These are phyloP conservation scores for Hortaea sp. DNA, from an alignment of 2,329 filamentous ascomycete species.

Conservation along the genomic window DNA sequence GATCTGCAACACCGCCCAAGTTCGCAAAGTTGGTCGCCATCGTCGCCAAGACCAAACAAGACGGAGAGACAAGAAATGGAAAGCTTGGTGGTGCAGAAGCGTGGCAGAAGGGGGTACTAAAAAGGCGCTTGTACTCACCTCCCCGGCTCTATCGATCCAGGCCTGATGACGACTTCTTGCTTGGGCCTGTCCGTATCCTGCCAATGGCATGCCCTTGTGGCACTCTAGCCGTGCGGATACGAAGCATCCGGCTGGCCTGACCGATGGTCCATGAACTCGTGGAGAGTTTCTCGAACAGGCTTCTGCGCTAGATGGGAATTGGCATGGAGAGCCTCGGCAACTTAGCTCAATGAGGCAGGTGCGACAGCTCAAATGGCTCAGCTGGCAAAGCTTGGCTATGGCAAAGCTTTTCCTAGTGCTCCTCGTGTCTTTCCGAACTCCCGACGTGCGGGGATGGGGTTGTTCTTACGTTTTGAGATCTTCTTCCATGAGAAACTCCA, in stretches of 20 bases:
- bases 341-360: background rate
- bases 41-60: background rate
- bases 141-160: background rate
- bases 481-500: too few species aligned
- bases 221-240: background rate
- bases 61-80: background rate
- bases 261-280: background rate
- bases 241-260: background rate
- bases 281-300: background rate
- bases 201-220: background rate
- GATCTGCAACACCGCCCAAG: constrained; percentile 8
- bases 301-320: background rate
- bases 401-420: background rate
- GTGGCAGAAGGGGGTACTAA: background rate
- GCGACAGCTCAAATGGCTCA: background rate
- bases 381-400: background rate
- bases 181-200: background rate
- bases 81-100: background rate
- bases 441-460: background rate
- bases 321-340: background rate
- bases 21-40: background rate
- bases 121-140: background rate
- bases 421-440: background rate
- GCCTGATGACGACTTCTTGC: background rate
- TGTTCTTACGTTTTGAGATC: background rate